Evolutionary conservation across 345 rosid genomes (phyloP), one percentile per base, ranked within the genome.

Genomic region (Corchorus capsularis): DNA sequence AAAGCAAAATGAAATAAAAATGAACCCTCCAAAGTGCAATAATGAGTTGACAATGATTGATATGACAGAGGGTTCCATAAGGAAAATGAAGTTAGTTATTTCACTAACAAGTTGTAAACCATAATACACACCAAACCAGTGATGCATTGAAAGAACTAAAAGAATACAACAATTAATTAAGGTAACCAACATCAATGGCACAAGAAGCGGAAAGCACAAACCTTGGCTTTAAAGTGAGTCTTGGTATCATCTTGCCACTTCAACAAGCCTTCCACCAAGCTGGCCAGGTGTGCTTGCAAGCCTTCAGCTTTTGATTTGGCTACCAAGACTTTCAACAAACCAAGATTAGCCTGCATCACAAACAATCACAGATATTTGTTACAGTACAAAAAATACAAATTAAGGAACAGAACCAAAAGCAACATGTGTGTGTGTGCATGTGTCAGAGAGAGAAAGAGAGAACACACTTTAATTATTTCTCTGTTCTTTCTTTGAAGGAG

Each of bases 151-250:
- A 62, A 68, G 52, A 64, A 20, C 9, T 64, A 59, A 52, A 27
- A 4, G 22, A 47, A 46, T 22, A 39, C 57, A 57, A 72, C 4
- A 45, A 13, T 27, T 60, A 15, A 43, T 66, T 59, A 15, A 27
- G 68, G 20, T 46, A 16, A 17, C 15, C 61, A 52, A 49, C 34
- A 8, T 17, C 46, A 52, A 52, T 52, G 43, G 65, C 53, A 35
- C 56, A 46, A 75, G 47, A 68, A 67, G 63, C 19, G 8, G 32
- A 54, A 6, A 64, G 43, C 32, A 61, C 81, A 80, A 70, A 96
- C 99, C 97, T 96, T 96, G 3, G 98, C 91, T 80, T 90, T 93
- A 74, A 92, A 96, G 81, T 92, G 97, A 80, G 80, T 92, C 88
- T 88, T 96, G 27, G 92, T 83, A 78, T 87, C 85, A 77, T 88